Evolutionary conservation across 106 monocot genomes (phyloP).

Genomic region (Agapanthus africanus): DNA sequence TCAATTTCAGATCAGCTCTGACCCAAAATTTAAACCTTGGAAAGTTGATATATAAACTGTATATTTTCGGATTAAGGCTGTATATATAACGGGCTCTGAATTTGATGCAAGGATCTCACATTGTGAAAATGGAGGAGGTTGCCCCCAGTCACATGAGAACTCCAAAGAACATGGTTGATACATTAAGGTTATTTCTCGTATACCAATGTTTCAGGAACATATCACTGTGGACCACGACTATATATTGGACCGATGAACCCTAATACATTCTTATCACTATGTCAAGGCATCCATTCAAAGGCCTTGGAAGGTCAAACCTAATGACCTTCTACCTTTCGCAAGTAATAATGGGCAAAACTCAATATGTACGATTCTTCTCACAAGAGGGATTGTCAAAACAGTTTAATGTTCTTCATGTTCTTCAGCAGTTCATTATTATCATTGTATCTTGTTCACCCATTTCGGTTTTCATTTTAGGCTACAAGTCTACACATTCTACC

Average conservation of each 20-base stretch:
- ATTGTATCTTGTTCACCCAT: neutral
- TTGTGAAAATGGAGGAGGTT: neutral
- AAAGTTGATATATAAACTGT: neutral
- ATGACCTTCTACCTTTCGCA: neutral
- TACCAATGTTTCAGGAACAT: neutral
- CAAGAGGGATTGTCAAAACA: no score
- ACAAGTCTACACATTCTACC: neutral
- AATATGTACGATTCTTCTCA: no score
- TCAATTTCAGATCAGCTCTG: neutral
- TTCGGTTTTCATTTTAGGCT: neutral
- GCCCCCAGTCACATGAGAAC: neutral
- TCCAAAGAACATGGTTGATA: neutral
- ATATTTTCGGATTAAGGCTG: neutral
- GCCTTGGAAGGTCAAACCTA: neutral
- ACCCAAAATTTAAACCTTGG: neutral
- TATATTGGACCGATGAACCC: neutral
- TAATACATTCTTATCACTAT: neutral
- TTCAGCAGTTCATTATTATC: neutral
- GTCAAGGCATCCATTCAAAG: neutral
- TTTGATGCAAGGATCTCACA: neutral
- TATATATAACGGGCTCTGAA: neutral
- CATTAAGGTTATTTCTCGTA: neutral
- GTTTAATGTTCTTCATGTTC: no score
- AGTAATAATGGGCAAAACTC: neutral
- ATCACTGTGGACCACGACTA: neutral